Evolutionary conservation across 768 basidiomycete species (phyloP), one percentile per base, ranked within the genome.

Genomic region (Boletellus emodensis): DNA sequence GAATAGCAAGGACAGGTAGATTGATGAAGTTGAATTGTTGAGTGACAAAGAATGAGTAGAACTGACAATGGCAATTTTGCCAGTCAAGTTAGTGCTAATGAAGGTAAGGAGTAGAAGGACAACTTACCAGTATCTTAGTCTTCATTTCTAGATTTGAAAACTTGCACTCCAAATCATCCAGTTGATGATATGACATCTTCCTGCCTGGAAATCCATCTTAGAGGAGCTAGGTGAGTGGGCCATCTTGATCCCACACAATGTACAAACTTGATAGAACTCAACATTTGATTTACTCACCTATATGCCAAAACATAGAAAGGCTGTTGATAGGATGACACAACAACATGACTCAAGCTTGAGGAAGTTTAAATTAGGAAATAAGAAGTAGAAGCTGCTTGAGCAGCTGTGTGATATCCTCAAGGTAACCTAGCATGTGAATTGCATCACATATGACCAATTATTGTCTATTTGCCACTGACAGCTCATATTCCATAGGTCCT

Each of bases 301-400:
- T 38, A 58, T 59, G 0, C 2, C 64, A 1, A 26, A 52, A 15
- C 61, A 71, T 40, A 46, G 53, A 2, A 17, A 10, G 11, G 65
- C 55, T 3, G 28, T 70, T 14, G 58, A 67, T 46, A 13, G 1
- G 14, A 44, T 69, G 0, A 67, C 61, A 46, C 9, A 42, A 59
- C 6, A 12, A 38, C 9, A 26, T n/a, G n/a, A 47, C 18, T 36
- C 59, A 20, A 49, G 48, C 33, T 37, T 72, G 7, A 51, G 54
- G 3, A 41, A 53, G 36, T 72, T 59, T 44, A 61, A 67, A 44
- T 53, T 72, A 34, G 38, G 28, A 1, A 18, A 50, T 10, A 44
- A 40, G 1, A 68, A 76, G 44, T 76, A 74, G 75, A 32, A 20
- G 2, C 52, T 74, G 10, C 54, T 64, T 1, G 40, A 48, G 10